Evolutionary conservation across 805 yeast species (phyloP), one percentile per base, ranked within the genome.

Genomic region (Lipomyces starkeyi): DNA sequence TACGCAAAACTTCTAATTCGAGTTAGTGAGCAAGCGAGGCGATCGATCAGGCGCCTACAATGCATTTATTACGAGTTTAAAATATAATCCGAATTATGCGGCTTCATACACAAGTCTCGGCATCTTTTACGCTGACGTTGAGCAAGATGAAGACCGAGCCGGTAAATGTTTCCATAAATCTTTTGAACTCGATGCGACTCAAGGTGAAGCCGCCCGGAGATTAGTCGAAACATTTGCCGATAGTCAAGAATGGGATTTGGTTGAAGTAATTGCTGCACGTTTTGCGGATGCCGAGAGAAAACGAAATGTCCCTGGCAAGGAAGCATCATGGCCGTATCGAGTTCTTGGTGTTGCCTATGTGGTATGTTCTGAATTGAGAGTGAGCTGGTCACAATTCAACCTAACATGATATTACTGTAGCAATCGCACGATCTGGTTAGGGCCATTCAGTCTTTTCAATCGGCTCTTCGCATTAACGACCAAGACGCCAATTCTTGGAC

Each of bases 401-500:
- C 25, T 1, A 9, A 32, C 22, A 6, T 17, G 14, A 54, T 20
- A 49, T 22, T 47, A 14, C n/a, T 35, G 20, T 58, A 62, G 64
- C 68, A 69, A 40, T 67, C 72, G 4, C 53, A 61, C 25, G 63
- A 69, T 54, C 20, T 61, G 7, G 70, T 67, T 0, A 87, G 87
- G 64, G 97, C 99, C 0, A 89, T 94, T 59, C 94, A 91, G 77
- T 88, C 91, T 86, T 93, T 91, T 76, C 99, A 95, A 78, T 85
- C 88, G 34, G 93, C 97, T 1, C 81, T 95, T 60, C 83, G 98
- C 69, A 80, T 90, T 71, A 81, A 87, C 56, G 81, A 89, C 0
- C 71, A 75, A 63, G 98, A 95, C 78, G 76, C 85, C 1, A 89
- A 91, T 71, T 89, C 97, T 1, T 94, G 98, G 98, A 82, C 90